phyloP scores from a whole-genome alignment of 306 rosid species.

The Rosa rugosa region DNA sequence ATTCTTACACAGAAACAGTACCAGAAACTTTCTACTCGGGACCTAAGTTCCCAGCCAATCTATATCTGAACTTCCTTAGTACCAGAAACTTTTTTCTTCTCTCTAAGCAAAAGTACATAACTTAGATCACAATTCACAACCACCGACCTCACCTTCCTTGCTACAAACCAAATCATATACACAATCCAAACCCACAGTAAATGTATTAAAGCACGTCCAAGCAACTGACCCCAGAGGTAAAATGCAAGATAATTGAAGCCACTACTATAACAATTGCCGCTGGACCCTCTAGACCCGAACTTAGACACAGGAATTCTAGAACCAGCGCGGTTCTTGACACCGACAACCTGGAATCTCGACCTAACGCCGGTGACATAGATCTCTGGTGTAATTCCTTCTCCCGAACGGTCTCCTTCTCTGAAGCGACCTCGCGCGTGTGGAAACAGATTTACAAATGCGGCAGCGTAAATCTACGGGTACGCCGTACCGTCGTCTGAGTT shows the following conservation, averaged over 20 bases:
- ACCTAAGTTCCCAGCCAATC: background rate
- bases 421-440: no score
- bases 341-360: no score
- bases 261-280: background rate
- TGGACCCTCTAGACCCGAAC: no score
- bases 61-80: background rate
- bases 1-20: no score
- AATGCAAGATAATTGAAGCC: background rate
- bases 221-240: background rate
- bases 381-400: no score
- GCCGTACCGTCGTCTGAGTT: no score
- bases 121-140: background rate
- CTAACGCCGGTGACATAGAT: no score
- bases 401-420: no score
- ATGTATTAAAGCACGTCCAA: background rate
- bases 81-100: background rate
- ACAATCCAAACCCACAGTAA: background rate
- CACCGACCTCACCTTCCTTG: background rate
- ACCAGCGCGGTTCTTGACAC: no score
- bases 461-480: no score
- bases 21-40: background rate
- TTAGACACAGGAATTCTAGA: no score
- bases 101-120: background rate
- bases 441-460: no score
- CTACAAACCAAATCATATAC: background rate